phyloP scores from a whole-genome alignment of 1,284 basidiomycete genomes.

The Cutaneotrichosporon cutaneum region DNA sequence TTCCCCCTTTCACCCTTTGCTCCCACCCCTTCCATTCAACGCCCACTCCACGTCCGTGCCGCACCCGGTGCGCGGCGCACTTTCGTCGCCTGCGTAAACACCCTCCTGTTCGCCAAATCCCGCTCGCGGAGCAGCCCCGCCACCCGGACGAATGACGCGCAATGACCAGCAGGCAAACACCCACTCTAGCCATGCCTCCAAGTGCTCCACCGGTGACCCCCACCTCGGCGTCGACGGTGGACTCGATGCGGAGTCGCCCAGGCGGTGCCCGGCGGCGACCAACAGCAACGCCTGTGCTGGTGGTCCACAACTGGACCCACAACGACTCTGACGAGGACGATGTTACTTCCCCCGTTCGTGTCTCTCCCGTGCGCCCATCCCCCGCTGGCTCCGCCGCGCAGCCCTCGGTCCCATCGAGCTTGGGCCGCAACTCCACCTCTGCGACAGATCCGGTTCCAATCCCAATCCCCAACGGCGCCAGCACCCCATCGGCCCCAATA shows the following conservation, averaged over 20 bases:
- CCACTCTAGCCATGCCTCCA: slow-evolving; percentile 12
- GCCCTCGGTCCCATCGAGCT: neutral
- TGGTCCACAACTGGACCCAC: slow-evolving; percentile 48
- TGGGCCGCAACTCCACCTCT: neutral
- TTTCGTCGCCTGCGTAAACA: neutral
- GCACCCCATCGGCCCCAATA: neutral
- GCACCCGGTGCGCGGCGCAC: neutral
- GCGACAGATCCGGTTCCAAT: neutral
- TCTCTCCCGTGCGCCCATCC: slow-evolving; percentile 6
- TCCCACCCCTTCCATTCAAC: neutral
- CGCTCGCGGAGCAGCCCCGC: neutral
- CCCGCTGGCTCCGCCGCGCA: neutral
- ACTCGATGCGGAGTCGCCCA: slow-evolving; percentile 25
- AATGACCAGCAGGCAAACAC: slow-evolving; percentile 9
- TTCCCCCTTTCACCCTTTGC: neutral
- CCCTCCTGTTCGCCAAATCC: slow-evolving; percentile 6
- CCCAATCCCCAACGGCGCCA: neutral
- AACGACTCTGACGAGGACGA: slow-evolving; percentile 48
- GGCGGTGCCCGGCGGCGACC: slow-evolving; percentile 37
- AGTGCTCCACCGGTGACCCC: slow-evolving; percentile 5
- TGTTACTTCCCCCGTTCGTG: neutral
- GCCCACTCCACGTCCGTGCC: neutral
- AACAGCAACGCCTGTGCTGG: slow-evolving; percentile 34
- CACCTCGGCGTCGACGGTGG: neutral
- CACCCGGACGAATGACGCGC: slow-evolving; percentile 5